A percentile compares a stretch with the other conserved stretches of the same genome.
Evolutionary conservation across 148 eudicot genomes (phyloP).

Genomic region (Camellia sinensis): DNA sequence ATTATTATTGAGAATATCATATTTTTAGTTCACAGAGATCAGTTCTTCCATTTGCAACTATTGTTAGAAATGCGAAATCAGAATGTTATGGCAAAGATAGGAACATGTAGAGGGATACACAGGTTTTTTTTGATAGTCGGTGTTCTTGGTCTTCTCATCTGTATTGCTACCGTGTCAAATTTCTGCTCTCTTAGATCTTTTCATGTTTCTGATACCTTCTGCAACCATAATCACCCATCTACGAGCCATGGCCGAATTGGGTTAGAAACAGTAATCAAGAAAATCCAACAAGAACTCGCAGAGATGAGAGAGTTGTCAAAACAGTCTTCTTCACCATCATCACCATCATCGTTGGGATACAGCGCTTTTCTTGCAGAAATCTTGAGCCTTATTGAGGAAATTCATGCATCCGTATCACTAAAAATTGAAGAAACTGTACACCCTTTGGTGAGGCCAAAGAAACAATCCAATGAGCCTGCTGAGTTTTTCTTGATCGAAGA

Average conservation of each 20-base stretch:
- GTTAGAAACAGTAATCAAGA: constrained; percentile 28
- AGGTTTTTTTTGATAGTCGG: constrained; percentile 23
- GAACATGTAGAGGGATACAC: constrained; percentile 24
- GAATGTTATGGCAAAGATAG: constrained; percentile 24
- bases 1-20: background rate
- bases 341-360: background rate
- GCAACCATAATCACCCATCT: constrained; percentile 18
- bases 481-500: constrained; percentile 49
- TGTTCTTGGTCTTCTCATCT: constrained; percentile 25
- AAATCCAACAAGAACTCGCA: constrained; percentile 34
- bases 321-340: background rate
- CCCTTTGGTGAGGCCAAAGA: constrained; percentile 16
- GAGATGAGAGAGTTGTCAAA: constrained; percentile 3
- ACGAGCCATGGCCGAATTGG: background rate
- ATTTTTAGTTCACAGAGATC: background rate
- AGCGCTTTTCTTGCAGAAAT: background rate
- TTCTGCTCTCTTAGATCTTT: constrained; percentile 35
- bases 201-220: constrained; percentile 30
- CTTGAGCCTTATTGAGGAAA: constrained; percentile 2
- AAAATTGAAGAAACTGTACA: background rate
- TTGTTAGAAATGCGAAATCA: constrained; percentile 13
- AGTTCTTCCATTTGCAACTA: background rate
- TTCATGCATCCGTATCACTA: background rate
- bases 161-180: constrained; percentile 34
- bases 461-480: constrained; percentile 21